Evolutionary conservation across 176 grass and related monocot genomes (phyloP).

Genomic region (Juncus effusus): DNA sequence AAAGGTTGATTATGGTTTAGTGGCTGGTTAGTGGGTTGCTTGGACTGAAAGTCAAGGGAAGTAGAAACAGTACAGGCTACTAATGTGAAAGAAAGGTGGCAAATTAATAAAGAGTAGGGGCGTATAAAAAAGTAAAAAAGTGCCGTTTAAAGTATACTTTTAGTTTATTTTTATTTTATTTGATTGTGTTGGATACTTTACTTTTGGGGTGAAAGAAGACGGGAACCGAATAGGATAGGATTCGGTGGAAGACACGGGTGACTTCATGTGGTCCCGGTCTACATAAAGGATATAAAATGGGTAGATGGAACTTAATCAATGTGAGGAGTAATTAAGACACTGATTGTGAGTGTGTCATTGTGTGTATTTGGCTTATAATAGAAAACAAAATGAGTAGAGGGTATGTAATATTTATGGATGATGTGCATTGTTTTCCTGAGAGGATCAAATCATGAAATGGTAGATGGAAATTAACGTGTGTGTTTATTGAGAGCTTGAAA

Average conservation of each 20-base stretch:
- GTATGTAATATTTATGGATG: neutral
- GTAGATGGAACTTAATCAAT: too few relatives aligned
- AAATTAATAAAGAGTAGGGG: conserved; percentile 12
- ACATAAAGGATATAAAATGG: neutral
- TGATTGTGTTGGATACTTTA: neutral
- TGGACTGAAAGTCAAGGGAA: conserved; percentile 25
- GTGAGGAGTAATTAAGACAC: too few relatives aligned
- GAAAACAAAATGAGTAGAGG: neutral
- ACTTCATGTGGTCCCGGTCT: neutral
- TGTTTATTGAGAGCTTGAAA: conserved; percentile 17
- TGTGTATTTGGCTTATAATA: too few relatives aligned
- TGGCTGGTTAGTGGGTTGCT: conserved; percentile 11
- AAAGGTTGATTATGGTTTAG: neutral
- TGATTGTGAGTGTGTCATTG: too few relatives aligned
- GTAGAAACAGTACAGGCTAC: neutral
- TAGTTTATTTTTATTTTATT: conserved; percentile 6
- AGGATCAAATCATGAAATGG: neutral
- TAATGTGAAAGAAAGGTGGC: conserved; percentile 3
- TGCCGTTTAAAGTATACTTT: conserved; percentile 13
- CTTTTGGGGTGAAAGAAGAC: conserved; percentile 19
- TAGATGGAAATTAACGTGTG: neutral
- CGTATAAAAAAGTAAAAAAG: conserved; percentile 10
- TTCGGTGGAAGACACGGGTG: conserved; percentile 26
- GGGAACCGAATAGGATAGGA: conserved; percentile 2
- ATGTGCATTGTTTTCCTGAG: too few relatives aligned